A percentile compares a stretch with the other conserved stretches of the same genome.
Conservation (phyloP, 169 alveolate species). For the Plasmodium fragile region DNA sequence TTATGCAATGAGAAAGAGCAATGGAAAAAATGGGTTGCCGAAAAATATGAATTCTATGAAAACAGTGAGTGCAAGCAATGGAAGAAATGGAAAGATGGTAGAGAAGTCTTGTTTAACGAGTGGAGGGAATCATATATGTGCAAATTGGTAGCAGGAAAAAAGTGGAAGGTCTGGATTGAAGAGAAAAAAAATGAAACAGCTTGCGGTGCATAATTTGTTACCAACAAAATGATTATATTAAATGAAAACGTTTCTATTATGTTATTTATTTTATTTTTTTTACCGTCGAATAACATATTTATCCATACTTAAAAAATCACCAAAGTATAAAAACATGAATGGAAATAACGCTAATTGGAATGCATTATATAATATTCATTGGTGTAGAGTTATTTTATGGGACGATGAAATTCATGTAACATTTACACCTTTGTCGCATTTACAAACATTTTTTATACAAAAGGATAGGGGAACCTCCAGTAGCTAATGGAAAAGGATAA, state of each 20-base stretch:
- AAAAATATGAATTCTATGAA: neutral
- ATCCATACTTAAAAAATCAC: neutral
- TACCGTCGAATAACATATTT: neutral
- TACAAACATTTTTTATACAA: neutral
- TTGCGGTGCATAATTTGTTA: neutral
- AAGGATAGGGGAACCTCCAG: neutral
- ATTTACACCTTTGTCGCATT: neutral
- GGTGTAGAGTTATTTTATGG: neutral
- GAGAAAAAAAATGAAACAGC: neutral
- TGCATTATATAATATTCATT: neutral
- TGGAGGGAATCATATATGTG: slow-evolving; percentile 3
- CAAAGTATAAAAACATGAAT: neutral
- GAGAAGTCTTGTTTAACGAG: neutral
- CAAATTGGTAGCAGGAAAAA: neutral
- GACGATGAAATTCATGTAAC: neutral
- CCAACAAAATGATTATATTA: neutral
- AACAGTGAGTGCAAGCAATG: slow-evolving; percentile 6
- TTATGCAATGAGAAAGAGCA: slow-evolving; percentile 2
- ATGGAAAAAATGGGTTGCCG: slow-evolving; percentile 14
- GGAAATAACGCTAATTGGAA: neutral
- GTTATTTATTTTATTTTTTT: neutral
- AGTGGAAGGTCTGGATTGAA: slow-evolving; percentile 21
- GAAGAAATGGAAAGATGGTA: slow-evolving; percentile 14
- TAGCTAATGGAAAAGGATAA: neutral
- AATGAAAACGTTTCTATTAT: neutral